Evolutionary conservation across 2,329 filamentous ascomycete genomes (phyloP).

Genomic region (Pseudocercospora macadamiae): DNA sequence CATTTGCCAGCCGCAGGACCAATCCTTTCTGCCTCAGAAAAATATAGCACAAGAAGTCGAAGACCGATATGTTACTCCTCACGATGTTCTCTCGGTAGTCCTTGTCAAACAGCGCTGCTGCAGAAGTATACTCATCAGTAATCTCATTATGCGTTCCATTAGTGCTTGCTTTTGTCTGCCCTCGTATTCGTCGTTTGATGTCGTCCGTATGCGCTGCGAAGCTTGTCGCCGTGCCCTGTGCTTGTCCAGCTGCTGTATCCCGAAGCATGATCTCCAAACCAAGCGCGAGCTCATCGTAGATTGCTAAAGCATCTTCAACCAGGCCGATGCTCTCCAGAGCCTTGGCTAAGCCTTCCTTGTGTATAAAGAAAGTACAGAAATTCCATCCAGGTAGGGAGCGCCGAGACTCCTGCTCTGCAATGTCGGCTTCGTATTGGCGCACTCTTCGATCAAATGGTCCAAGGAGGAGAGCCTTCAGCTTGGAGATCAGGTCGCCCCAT

Average conservation of each 20-base stretch:
- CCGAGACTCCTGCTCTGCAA: slow-evolving; percentile 89
- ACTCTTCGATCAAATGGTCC: slow-evolving; percentile 89
- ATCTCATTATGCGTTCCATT: slow-evolving; percentile 24
- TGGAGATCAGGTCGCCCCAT: slow-evolving; percentile 81
- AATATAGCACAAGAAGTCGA: slow-evolving; percentile 93
- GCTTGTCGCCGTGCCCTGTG: slow-evolving; percentile 69
- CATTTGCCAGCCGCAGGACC: slow-evolving; percentile 79
- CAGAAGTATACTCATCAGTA: slow-evolving; percentile 20
- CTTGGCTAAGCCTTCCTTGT: slow-evolving; percentile 91
- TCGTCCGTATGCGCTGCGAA: slow-evolving; percentile 75
- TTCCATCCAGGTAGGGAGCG: slow-evolving; percentile 92
- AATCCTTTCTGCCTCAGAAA: slow-evolving; percentile 87
- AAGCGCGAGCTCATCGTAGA: slow-evolving; percentile 90
- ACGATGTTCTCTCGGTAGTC: slow-evolving; percentile 90
- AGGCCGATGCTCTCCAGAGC: slow-evolving; percentile 96
- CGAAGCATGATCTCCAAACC: slow-evolving; percentile 81
- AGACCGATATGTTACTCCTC: slow-evolving; percentile 91
- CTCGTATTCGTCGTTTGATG: slow-evolving; percentile 47
- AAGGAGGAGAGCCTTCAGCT: slow-evolving; percentile 84
- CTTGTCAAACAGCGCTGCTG: slow-evolving; percentile 56
- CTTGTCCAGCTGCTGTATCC: slow-evolving; percentile 66
- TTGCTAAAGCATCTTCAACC: slow-evolving; percentile 90
- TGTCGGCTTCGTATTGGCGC: slow-evolving; percentile 94
- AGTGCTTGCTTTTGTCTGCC: slow-evolving; percentile 14
- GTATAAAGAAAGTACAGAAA: slow-evolving; percentile 97